phyloP scores from a whole-genome alignment of 1,139 yeast genomes.

The Diutina pseudorugosa region DNA sequence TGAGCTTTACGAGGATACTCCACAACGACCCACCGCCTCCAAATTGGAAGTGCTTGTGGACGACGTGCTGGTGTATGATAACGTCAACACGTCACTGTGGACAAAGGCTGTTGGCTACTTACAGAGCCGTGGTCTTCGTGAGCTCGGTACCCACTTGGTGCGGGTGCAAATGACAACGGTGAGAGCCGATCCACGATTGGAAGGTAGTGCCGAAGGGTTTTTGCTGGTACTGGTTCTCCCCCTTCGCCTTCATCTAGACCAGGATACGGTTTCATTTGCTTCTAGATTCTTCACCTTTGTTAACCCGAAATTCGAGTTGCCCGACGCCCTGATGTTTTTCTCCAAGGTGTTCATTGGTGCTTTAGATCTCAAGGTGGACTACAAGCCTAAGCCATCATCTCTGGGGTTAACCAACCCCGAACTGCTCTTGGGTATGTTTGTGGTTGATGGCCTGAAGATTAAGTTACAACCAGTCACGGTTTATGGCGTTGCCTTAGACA shows the following conservation, averaged over 20 bases:
- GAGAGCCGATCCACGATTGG: conserved; percentile 51
- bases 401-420: conserved; percentile 47
- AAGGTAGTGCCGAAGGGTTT: conserved; percentile 53
- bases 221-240: conserved; percentile 54
- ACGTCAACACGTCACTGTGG: conserved; percentile 85
- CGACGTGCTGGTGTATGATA: conserved; percentile 52
- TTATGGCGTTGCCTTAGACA: conserved; percentile 71
- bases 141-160: conserved; percentile 57
- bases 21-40: conserved; percentile 8
- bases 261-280: conserved; percentile 80
- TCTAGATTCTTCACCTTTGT: conserved; percentile 72
- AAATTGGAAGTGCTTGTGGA: conserved; percentile 23
- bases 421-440: conserved; percentile 79
- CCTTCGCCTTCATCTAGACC: conserved; percentile 75
- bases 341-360: conserved; percentile 57
- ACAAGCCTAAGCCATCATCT: conserved; percentile 55
- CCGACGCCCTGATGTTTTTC: conserved; percentile 53
- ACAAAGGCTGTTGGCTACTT: conserved; percentile 67
- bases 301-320: conserved; percentile 54
- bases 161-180: conserved; percentile 42
- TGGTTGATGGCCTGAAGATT: conserved; percentile 74
- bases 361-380: conserved; percentile 64
- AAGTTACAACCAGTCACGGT: conserved; percentile 47
- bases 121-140: conserved; percentile 58
- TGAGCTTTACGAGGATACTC: conserved; percentile 38